Base-by-base conservation (phyloP, 2,329 filamentous ascomycete species). In the Xylaria sp. region DNA sequence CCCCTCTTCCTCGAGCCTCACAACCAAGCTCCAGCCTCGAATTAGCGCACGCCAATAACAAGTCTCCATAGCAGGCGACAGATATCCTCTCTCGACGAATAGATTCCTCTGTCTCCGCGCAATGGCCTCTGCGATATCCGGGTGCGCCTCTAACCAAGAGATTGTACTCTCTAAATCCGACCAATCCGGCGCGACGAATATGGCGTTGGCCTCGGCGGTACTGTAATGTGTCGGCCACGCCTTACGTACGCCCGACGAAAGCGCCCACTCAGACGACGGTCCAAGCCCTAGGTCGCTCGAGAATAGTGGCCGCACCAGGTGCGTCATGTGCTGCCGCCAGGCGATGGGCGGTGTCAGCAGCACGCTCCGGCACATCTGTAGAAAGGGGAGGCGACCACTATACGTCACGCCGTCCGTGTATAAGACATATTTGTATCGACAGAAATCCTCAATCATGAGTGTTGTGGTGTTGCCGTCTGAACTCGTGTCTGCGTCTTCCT, bases 31-130 rank as follows among this genome's bases (percentile, higher is more conserved):
- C 69, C 69, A 71, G 15, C 59, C 68, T 23, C 63, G 33, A 11
- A 69, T 36, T 15, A 71, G 26, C 10, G 66, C 59, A 9, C 69
- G 61, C 69, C 66, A 69, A 36, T 69, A 69, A 31, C 69, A 71
- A n/a, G 57, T 62, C 63, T 69, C 68, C 33, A 65, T 63, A 1
- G 66, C 69, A 13, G 69, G 67, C 9, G 63, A 67, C 20, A 64
- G 20, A n/a, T 71, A 67, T 2, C 66, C 63, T 38, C 26, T 42
- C 13, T 60, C 56, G 15, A 69, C 57, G n/a, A 62, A 71, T 6
- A 69, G 26, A 23, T 67, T 66, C 44, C 60, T 42, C 60, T 69
- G 66, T 4, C 63, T 53, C 44, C n/a, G 26, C 17, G 69, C 66
- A 13, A 69, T 69, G 3, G 56, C 63, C 53, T 59, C 67, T 7